These are phyloP conservation scores for Prunus dulcis DNA, from an alignment of 306 rosid species.

Conservation along the genomic window DNA sequence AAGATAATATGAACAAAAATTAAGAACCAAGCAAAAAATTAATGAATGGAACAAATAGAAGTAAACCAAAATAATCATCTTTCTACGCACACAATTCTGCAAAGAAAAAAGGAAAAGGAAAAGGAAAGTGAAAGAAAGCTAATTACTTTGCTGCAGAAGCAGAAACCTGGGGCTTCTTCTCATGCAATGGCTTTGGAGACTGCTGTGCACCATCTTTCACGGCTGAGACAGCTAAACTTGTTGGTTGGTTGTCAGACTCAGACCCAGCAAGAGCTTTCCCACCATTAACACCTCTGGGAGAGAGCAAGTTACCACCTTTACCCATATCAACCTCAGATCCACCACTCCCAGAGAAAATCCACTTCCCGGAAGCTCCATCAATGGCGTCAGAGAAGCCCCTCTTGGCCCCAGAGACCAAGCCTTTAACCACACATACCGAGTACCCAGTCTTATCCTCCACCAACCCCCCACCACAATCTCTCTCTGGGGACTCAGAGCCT, in stretches of 20 bases:
- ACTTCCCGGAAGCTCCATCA: constrained; percentile 61
- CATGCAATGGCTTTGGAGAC: constrained; percentile 59
- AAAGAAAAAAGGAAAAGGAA: not conserved
- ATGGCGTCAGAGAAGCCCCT: constrained; percentile 90
- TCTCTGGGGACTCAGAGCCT: constrained; percentile 76
- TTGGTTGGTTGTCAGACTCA: constrained; percentile 41
- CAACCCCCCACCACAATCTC: constrained; percentile 31
- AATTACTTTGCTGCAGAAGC: constrained; percentile 69
- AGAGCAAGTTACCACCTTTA: constrained; percentile 58
- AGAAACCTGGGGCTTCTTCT: constrained; percentile 68
- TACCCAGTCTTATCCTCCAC: constrained; percentile 30
- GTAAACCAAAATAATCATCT: not conserved
- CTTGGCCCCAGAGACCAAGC: constrained; percentile 66
- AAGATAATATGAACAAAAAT: not conserved
- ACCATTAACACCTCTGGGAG: constrained; percentile 45
- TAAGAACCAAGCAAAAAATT: not conserved
- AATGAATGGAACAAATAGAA: not conserved
- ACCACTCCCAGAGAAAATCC: constrained; percentile 61
- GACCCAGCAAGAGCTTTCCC: constrained; percentile 35
- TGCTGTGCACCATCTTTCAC: constrained; percentile 53
- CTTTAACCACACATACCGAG: constrained; percentile 38
- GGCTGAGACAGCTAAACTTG: constrained; percentile 32
- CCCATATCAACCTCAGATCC: constrained; percentile 63
- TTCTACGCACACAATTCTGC: not conserved
- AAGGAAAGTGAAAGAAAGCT: not conserved